Evolutionary conservation across 805 yeast genomes (phyloP).

Genomic region (Blastobotrys muscicola): DNA sequence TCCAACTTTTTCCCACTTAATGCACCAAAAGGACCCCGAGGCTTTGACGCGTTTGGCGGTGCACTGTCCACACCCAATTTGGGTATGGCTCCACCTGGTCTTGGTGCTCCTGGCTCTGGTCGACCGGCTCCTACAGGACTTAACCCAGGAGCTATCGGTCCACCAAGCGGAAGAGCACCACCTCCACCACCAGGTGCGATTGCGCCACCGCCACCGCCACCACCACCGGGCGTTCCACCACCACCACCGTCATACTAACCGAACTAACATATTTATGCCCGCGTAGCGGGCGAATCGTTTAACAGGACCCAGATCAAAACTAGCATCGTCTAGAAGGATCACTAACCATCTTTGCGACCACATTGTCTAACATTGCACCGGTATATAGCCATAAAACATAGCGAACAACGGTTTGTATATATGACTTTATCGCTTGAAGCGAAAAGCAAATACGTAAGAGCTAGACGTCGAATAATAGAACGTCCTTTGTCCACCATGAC

Average conservation of each 20-base stretch:
- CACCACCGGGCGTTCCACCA: conserved; percentile 1
- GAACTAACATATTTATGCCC: no score
- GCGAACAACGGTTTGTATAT: background rate
- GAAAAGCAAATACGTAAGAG: background rate
- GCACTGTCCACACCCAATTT: background rate
- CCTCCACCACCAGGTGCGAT: conserved; percentile 18
- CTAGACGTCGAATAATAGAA: no score
- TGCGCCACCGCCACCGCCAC: conserved; percentile 5
- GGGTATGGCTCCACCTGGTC: conserved; percentile 4
- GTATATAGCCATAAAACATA: background rate
- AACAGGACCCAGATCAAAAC: no score
- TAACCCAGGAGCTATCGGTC: conserved; percentile 8
- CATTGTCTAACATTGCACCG: no score
- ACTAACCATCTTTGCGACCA: no score
- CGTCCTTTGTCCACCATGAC: no score
- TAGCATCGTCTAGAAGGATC: no score
- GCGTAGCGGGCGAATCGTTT: no score
- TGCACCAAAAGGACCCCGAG: conserved; percentile 2
- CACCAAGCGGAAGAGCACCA: conserved; percentile 12
- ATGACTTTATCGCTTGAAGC: background rate
- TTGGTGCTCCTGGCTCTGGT: conserved; percentile 5
- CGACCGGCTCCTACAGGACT: conserved; percentile 15
- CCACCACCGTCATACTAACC: background rate
- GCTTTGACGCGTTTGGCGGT: conserved; percentile 5
- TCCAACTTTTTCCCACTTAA: no score